These are phyloP conservation scores for Neurospora sp. DNA, from an alignment of 495 filamentous ascomycete species.

Conservation along the genomic window DNA sequence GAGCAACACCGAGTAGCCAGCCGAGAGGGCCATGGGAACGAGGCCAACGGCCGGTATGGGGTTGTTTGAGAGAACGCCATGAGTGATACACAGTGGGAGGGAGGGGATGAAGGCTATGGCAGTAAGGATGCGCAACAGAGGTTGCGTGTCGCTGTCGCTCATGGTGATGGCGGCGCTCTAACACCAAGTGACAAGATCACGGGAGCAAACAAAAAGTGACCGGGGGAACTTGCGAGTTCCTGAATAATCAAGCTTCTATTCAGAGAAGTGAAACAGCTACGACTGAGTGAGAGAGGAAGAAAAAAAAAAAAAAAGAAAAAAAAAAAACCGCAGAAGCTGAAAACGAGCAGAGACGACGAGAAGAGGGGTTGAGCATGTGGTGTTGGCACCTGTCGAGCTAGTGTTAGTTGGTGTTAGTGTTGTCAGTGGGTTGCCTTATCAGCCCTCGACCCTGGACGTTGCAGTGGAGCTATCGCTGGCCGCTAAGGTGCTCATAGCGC, in stretches of 20 bases:
- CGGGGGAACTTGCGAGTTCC: background rate
- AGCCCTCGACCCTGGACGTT: background rate
- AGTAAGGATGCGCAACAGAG: slow-evolving; percentile 26
- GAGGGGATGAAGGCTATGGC: slow-evolving; percentile 42
- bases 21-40: slow-evolving; percentile 29
- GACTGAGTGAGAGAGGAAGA: background rate
- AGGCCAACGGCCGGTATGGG: slow-evolving; percentile 31
- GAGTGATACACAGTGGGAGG: slow-evolving; percentile 35
- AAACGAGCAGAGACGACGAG: background rate
- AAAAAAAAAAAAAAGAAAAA: background rate
- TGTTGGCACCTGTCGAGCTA: background rate
- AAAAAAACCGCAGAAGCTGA: background rate
- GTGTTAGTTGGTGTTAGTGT: background rate
- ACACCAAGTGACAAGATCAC: background rate
- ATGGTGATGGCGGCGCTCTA: background rate
- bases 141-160: background rate
- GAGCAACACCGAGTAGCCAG: slow-evolving; percentile 19
- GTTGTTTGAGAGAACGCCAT: slow-evolving; percentile 29
- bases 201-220: background rate
- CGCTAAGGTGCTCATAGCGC: background rate
- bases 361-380: background rate
- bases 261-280: background rate
- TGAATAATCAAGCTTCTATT: background rate
- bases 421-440: background rate
- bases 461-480: background rate